Conservation (phyloP, 352 stramenopile genomes). For the Globisporangium megalacanthum region DNA sequence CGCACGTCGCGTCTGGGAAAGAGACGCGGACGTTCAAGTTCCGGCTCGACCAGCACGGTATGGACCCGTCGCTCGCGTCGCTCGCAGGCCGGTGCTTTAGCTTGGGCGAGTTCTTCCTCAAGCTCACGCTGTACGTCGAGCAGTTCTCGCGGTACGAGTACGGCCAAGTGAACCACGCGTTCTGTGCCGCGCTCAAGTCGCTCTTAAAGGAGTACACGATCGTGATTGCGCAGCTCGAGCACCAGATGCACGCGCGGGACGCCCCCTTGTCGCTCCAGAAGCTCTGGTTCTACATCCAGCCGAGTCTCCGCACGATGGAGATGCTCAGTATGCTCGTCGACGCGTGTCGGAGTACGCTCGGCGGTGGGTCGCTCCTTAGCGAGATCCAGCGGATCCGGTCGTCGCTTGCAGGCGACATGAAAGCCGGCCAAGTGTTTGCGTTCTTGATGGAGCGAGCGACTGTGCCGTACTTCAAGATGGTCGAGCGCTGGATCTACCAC, state of each 20-base stretch:
- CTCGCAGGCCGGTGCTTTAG: conserved; percentile 61
- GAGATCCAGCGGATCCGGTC: conserved; percentile 83
- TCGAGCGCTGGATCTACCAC: conserved; percentile 88
- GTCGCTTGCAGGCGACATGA: conserved; percentile 71
- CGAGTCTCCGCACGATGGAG: conserved; percentile 89
- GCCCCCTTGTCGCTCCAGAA: conserved; percentile 82
- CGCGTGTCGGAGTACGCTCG: conserved; percentile 61
- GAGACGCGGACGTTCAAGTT: conserved; percentile 52
- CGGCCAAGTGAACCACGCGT: conserved; percentile 91
- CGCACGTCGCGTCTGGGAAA: conserved; percentile 23
- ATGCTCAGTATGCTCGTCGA: conserved; percentile 85
- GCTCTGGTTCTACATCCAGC: conserved; percentile 91
- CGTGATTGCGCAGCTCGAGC: conserved; percentile 90
- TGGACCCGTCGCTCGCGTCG: conserved; percentile 76
- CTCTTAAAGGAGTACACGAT: conserved; percentile 92
- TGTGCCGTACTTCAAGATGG: conserved; percentile 88
- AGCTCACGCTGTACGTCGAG: conserved; percentile 72
- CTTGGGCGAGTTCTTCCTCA: conserved; percentile 77
- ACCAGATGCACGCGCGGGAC: conserved; percentile 41
- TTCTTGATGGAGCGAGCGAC: conserved; percentile 82
- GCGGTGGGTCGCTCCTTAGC: conserved; percentile 90
- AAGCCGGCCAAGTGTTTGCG: conserved; percentile 68
- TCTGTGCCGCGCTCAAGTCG: conserved; percentile 89
- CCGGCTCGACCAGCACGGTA: conserved; percentile 52
- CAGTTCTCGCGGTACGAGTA: conserved; percentile 88